Base-by-base conservation (phyloP, 257 asterid genomes). In the Handroanthus guayacan region DNA sequence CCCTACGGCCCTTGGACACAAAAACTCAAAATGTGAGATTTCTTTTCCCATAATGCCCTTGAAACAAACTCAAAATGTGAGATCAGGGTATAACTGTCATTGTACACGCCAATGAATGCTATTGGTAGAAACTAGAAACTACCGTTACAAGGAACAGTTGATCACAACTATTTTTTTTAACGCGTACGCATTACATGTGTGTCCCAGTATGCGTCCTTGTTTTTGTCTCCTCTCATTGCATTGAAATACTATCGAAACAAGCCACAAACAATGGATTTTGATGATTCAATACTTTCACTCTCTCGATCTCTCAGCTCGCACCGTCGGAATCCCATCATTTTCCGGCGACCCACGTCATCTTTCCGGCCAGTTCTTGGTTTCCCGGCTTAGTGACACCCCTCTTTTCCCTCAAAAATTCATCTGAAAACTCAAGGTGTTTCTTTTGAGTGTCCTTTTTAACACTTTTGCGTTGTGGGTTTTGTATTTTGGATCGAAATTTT, bases 171-270 rank as follows among this genome's bases (percentile, higher is more conserved):
- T 45, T 65, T 18, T 8, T 8, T 41, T 78, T 14, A 37, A 79
- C 79, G 79, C 79, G 75, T 56, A 54, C 70, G 38, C 55, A 63
- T 70, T 69, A 77, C 83, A 76, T 67, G 78, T 76, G 75, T 76
- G 75, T 72, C 18, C 61, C 6, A 13, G 60, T 75, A 76, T 74
- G 84, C 71, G 62, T 64, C 82, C 79, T 75, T 85, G 87, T 84
- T 80, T 79, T 86, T 83, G 85, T 80, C 86, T 84, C 84, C 86
- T 25, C 72, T 45, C 77, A 57, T 51, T 82, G 17, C 80, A 63
- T 73, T 79, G 75, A 75, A 84, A 50, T 78, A 73, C 31, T 72
- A 39, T 81, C 72, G 65, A 45, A 66, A 67, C 71, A 4, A 74
- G 10, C 69, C 75, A 34, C 67, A 67, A 68, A 55, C 34, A 50